phyloP scores from a whole-genome alignment of 768 basidiomycete species.

The Suillus occidentalis region DNA sequence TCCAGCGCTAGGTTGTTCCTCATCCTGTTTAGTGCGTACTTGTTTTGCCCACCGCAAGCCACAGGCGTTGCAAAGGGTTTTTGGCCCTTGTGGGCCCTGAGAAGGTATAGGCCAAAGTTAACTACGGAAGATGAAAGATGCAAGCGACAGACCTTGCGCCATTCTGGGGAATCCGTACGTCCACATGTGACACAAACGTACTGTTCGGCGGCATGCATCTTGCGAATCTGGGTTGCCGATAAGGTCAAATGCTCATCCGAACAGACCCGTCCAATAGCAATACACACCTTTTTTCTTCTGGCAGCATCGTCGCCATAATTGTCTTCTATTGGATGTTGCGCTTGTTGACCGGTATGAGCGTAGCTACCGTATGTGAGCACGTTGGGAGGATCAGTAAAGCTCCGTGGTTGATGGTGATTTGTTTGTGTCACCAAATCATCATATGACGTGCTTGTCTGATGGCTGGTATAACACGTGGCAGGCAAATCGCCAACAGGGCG shows the following conservation, averaged over 20 bases:
- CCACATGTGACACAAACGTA: slow-evolving; percentile 93
- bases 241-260: slow-evolving; percentile 5
- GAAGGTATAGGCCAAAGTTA: slow-evolving; percentile 6
- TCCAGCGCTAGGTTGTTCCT: slow-evolving; percentile 26
- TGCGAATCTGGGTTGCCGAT: slow-evolving; percentile 28
- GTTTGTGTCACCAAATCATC: slow-evolving; percentile 15
- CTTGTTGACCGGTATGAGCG: slow-evolving; percentile 6
- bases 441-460: slow-evolving; percentile 13
- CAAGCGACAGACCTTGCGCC: slow-evolving; percentile 71
- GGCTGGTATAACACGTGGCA: slow-evolving; percentile 18
- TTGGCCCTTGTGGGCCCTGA: slow-evolving; percentile 90
- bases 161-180: slow-evolving; percentile 94
- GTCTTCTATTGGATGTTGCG: slow-evolving; percentile 29
- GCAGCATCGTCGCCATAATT: slow-evolving; percentile 50
- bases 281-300: slow-evolving; percentile 64
- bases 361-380: slow-evolving; percentile 18
- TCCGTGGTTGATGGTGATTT: slow-evolving; percentile 13
- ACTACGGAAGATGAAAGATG: slow-evolving; percentile 16
- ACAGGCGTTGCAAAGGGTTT: slow-evolving; percentile 97
- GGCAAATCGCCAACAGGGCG: slow-evolving; percentile 14
- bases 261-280: neutral
- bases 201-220: slow-evolving; percentile 54
- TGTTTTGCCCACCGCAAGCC: slow-evolving; percentile 92
- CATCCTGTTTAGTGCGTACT: slow-evolving; percentile 45
- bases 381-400: slow-evolving; percentile 22